Evolutionary conservation across 495 filamentous ascomycete species (phyloP).

Genomic region (Parathielavia appendiculata): DNA sequence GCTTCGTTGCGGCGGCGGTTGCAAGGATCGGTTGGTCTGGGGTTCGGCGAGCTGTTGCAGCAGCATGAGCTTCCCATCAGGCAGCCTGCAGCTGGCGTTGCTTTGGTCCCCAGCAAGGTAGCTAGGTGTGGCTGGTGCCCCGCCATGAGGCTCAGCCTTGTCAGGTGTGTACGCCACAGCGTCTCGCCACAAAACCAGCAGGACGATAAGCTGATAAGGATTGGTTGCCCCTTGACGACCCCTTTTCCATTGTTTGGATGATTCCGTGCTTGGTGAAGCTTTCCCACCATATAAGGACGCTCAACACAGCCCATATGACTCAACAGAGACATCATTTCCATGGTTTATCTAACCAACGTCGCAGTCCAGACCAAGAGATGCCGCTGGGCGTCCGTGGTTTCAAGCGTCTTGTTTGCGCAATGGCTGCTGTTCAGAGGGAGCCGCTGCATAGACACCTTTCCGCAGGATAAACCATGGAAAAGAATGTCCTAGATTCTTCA

Average conservation of each 20-base stretch:
- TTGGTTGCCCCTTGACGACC: neutral
- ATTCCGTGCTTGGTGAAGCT: neutral
- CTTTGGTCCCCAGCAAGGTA: slow-evolving; percentile 18
- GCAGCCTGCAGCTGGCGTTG: slow-evolving; percentile 46
- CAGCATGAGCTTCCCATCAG: slow-evolving; percentile 32
- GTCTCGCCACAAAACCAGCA: neutral
- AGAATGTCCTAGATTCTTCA: too few relatives aligned
- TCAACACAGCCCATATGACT: too few relatives aligned
- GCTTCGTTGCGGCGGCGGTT: slow-evolving; percentile 14
- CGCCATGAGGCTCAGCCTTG: slow-evolving; percentile 9
- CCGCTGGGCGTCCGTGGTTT: too few relatives aligned
- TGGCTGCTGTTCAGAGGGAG: too few relatives aligned
- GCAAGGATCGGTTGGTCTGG: slow-evolving; percentile 16
- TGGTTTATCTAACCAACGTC: too few relatives aligned
- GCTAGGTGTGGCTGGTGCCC: slow-evolving; percentile 23
- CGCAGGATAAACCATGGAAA: too few relatives aligned
- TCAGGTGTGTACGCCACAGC: slow-evolving; percentile 10
- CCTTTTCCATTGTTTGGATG: neutral
- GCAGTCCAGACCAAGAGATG: too few relatives aligned
- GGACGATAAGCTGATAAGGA: neutral
- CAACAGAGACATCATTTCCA: too few relatives aligned
- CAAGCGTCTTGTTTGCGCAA: too few relatives aligned
- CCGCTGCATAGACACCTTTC: too few relatives aligned
- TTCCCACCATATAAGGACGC: slow-evolving; percentile 1
- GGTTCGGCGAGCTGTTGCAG: slow-evolving; percentile 26